These are phyloP conservation scores for Trichoderma brevicompactum DNA, from an alignment of 2,329 filamentous ascomycete species.

Conservation along the genomic window DNA sequence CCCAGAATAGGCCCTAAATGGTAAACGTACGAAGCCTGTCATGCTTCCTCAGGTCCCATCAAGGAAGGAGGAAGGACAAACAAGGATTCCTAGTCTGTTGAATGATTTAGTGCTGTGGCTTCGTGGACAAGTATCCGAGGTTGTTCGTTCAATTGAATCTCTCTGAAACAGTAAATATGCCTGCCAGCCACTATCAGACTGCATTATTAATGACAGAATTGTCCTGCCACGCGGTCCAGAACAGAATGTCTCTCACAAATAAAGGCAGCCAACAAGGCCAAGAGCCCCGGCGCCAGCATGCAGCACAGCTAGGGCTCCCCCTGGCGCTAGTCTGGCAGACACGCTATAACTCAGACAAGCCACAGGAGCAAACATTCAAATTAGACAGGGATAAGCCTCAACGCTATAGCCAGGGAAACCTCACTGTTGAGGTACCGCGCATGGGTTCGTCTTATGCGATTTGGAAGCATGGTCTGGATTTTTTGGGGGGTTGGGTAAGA, in stretches of 20 bases:
- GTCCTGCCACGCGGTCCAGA: not conserved
- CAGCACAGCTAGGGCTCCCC: conserved; percentile 31
- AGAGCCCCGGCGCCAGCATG: conserved; percentile 62
- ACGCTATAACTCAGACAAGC: conserved; percentile 56
- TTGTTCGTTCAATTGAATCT: not conserved
- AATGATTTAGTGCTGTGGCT: not conserved
- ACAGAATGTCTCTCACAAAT: conserved; percentile 53
- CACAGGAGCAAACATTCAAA: conserved; percentile 43
- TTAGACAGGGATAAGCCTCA: conserved; percentile 44
- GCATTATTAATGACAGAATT: not conserved
- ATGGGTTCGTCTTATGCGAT: conserved; percentile 34
- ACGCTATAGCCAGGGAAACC: conserved; percentile 46
- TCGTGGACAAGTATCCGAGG: not conserved
- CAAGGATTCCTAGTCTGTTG: not conserved
- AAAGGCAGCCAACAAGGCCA: conserved; percentile 48
- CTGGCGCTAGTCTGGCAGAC: conserved; percentile 61
- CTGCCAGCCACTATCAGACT: not conserved
- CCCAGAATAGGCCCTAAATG: not conserved
- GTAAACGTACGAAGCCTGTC: not conserved
- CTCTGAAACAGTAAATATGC: not conserved
- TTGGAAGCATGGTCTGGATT: conserved; percentile 51
- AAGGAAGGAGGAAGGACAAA: not conserved
- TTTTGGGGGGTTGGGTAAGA: conserved; percentile 53
- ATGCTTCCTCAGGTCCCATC: not conserved
- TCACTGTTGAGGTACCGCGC: conserved; percentile 34